Evolutionary conservation across 495 filamentous ascomycete species (phyloP).

Genomic region (Bombardia bombarda): DNA sequence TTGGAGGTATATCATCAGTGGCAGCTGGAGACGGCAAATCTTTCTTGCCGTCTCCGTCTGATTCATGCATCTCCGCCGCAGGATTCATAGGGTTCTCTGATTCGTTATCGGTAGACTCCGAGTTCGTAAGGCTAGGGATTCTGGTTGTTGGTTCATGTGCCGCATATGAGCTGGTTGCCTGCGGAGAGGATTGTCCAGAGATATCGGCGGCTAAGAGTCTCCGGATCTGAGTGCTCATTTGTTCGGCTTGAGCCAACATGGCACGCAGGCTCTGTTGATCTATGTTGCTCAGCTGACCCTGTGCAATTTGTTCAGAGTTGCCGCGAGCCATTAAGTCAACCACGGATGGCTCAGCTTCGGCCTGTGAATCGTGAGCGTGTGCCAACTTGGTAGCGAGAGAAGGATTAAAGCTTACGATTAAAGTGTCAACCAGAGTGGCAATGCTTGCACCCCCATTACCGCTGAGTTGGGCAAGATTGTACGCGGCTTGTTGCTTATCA

Average conservation of each 20-base stretch:
- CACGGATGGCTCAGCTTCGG: conserved; percentile 15
- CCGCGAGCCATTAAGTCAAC: conserved; percentile 29
- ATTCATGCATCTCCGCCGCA: background rate
- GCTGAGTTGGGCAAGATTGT: conserved; percentile 46
- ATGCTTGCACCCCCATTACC: conserved; percentile 18
- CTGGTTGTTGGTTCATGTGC: conserved; percentile 3
- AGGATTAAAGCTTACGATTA: conserved; percentile 31
- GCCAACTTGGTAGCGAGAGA: conserved; percentile 5
- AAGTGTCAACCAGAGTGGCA: conserved; percentile 29
- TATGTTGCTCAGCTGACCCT: conserved; percentile 11
- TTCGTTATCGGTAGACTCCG: conserved; percentile 8
- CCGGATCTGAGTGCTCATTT: conserved; percentile 6
- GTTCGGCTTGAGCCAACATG: conserved; percentile 24
- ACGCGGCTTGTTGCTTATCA: conserved; percentile 46
- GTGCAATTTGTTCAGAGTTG: conserved; percentile 19
- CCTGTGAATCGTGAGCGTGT: conserved; percentile 5
- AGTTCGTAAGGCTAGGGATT: conserved; percentile 14
- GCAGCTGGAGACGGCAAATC: conserved; percentile 18
- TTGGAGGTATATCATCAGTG: conserved; percentile 16
- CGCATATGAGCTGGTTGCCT: background rate
- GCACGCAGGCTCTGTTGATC: conserved; percentile 28
- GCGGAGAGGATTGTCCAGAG: background rate
- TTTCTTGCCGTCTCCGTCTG: conserved; percentile 3
- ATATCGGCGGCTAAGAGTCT: conserved; percentile 7
- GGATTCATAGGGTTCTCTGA: conserved; percentile 5